These are phyloP conservation scores for Penicillium riverlandense DNA, from an alignment of 495 filamentous ascomycete species.

Conservation along the genomic window DNA sequence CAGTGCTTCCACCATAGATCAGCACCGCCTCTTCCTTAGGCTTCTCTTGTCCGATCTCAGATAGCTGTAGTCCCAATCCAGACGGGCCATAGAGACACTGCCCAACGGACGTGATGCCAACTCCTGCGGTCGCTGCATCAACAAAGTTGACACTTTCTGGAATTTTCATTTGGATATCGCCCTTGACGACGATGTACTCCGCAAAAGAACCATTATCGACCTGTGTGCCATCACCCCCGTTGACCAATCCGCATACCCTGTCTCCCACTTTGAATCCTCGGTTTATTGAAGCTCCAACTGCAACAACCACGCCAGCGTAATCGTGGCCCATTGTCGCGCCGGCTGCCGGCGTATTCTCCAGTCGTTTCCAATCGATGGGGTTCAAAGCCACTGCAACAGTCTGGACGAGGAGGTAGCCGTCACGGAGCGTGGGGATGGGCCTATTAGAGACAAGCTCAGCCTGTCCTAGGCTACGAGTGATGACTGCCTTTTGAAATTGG, in stretches of 20 bases:
- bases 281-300: too few relatives aligned
- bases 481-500: too few relatives aligned
- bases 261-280: neutral
- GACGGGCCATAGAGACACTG: conserved; percentile 6
- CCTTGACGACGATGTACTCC: conserved; percentile 35
- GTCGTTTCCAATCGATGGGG: too few relatives aligned
- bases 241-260: conserved; percentile 1
- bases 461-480: too few relatives aligned
- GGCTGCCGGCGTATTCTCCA: too few relatives aligned
- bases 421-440: too few relatives aligned
- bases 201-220: conserved; percentile 44
- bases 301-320: too few relatives aligned
- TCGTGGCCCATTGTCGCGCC: too few relatives aligned
- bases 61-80: neutral
- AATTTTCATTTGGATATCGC: conserved; percentile 36
- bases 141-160: conserved; percentile 42
- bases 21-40: conserved; percentile 5
- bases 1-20: conserved; percentile 37
- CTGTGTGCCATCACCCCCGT: conserved; percentile 34
- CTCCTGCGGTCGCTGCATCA: conserved; percentile 38
- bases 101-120: conserved; percentile 33
- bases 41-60: neutral
- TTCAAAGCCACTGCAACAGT: too few relatives aligned
- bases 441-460: too few relatives aligned
- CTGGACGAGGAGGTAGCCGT: too few relatives aligned